These are phyloP conservation scores for Ulvella scutata DNA, from an alignment of 139 green algal genomes.

Conservation along the genomic window DNA sequence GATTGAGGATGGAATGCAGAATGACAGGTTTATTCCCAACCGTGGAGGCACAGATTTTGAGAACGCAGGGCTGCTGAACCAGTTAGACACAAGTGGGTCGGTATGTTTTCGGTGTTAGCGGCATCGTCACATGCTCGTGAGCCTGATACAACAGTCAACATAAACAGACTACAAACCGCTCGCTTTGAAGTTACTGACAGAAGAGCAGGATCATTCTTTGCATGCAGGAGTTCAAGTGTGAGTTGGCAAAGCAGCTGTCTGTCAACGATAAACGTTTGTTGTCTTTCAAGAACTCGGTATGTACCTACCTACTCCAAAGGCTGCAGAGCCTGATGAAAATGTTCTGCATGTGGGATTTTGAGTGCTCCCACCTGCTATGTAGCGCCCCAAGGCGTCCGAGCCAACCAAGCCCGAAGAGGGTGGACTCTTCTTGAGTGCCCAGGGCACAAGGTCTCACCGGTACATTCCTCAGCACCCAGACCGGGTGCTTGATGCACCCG, in stretches of 20 bases:
- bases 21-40: neutral
- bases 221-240: neutral
- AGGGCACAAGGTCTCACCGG: neutral
- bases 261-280: neutral
- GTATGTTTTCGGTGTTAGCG: neutral
- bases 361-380: neutral
- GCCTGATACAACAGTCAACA: neutral
- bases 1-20: neutral
- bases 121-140: neutral
- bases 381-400: neutral
- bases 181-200: too few relatives aligned
- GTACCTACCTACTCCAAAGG: neutral
- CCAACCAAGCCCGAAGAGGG: neutral
- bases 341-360: neutral
- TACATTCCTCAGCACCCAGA: neutral
- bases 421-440: neutral
- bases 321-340: neutral
- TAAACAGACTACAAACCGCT: too few relatives aligned
- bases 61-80: neutral
- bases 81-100: neutral
- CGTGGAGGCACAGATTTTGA: neutral
- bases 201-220: too few relatives aligned
- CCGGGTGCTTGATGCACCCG: neutral
- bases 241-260: neutral
- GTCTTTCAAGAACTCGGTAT: neutral